Evolutionary conservation across 2,329 filamentous ascomycete genomes (phyloP).

Genomic region (Aspergillus carbonarius): DNA sequence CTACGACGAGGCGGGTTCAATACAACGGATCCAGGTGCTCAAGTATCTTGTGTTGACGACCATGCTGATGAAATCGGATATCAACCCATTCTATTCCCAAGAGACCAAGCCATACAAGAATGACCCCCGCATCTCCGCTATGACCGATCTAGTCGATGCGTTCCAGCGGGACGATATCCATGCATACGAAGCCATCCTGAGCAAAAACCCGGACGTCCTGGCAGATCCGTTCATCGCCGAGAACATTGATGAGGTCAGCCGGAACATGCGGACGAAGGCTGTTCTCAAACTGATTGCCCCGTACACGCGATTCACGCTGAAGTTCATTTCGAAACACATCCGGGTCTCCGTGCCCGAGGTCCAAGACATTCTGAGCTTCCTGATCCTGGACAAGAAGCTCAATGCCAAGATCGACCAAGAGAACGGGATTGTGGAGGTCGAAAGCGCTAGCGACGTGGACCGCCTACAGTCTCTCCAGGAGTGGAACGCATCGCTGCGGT

Average conservation of each 20-base stretch:
- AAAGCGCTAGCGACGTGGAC: slow-evolving; percentile 66
- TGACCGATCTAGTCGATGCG: slow-evolving; percentile 95
- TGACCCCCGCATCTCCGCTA: slow-evolving; percentile 89
- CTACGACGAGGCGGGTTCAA: slow-evolving; percentile 95
- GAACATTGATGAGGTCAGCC: slow-evolving; percentile 98
- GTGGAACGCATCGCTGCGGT: slow-evolving; percentile 69
- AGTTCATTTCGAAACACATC: slow-evolving; percentile 84
- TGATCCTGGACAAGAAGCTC: slow-evolving; percentile 88
- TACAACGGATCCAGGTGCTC: slow-evolving; percentile 94
- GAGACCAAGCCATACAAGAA: slow-evolving; percentile 98
- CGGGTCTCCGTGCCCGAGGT: slow-evolving; percentile 83
- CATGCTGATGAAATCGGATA: slow-evolving; percentile 97
- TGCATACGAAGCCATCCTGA: slow-evolving; percentile 81
- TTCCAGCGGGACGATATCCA: slow-evolving; percentile 96
- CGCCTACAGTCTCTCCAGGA: slow-evolving; percentile 70
- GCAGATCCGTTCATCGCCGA: slow-evolving; percentile 95
- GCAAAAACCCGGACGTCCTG: slow-evolving; percentile 83
- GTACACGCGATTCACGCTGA: slow-evolving; percentile 86
- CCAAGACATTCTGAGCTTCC: slow-evolving; percentile 90
- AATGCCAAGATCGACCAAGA: slow-evolving; percentile 87
- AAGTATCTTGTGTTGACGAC: slow-evolving; percentile 96
- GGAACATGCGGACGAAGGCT: slow-evolving; percentile 96
- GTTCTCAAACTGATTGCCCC: slow-evolving; percentile 90
- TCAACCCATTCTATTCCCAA: slow-evolving; percentile 98
- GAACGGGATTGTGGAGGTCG: slow-evolving; percentile 77